Evolutionary conservation across 768 basidiomycete genomes (phyloP), one percentile per base, ranked within the genome.

Genomic region (Crepidotus variabilis): DNA sequence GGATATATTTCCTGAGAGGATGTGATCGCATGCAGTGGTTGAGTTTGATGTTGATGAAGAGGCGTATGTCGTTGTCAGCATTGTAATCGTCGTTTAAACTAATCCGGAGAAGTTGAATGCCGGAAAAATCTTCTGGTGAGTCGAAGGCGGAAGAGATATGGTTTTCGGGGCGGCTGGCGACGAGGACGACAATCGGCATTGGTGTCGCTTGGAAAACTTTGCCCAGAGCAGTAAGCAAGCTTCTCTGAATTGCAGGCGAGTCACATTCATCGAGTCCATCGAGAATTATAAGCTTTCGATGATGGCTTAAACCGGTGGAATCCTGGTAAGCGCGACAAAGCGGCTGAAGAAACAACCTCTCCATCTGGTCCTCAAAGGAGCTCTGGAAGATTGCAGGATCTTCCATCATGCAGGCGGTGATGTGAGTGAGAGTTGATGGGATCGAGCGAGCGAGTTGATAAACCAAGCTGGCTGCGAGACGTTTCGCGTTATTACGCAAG

Each of bases 191-290:
- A 43, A 57, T 36, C 11, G 47, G 61, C 2, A 60, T 22, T 10
- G 34, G 28, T 23, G 28, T 2, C 11, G 34, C 14, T 2, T 28
- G 50, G 16, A 57, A 23, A 7, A 46, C 45, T 23, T 22, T 16
- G 3, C 36, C 34, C 13, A 62, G 39, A 2, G 24, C 47, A 9
- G 48, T 18, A 3, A 60, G 56, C 14, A 62, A 24, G 13, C 28
- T 48, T n/a, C 35, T 21, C 47, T 63, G 62, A 20, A 24, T 56
- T 1, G 28, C 45, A 2, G 33, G 50, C n/a, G 55, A 52, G 1
- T 46, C 21, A n/a, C 59, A 61, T 57, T 64, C 57, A n/a, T 63
- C 62, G 32, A 63, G 36, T 9, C 62, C 62, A 35, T 63, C 62
- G 14, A 63, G 50, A 14, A 63, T 55, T 18, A 63, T 50, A 18